phyloP scores from a whole-genome alignment of 2,329 filamentous ascomycete genomes.

The Neofusicoccum ribis region DNA sequence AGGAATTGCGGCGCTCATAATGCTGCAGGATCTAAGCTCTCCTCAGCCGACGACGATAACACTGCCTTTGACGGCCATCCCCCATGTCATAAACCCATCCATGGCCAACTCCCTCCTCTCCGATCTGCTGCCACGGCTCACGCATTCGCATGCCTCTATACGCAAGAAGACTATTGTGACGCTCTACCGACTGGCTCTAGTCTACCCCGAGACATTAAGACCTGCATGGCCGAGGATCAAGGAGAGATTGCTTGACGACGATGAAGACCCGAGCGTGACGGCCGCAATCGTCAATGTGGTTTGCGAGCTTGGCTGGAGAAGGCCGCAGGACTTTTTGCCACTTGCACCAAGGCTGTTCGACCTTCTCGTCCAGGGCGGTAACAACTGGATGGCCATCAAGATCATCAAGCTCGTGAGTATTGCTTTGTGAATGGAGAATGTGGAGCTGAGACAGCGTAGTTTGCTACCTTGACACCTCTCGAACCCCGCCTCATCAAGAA shows the following conservation, averaged over 20 bases:
- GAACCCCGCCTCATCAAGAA: slow-evolving; percentile 92
- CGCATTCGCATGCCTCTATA: slow-evolving; percentile 80
- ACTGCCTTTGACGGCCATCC: slow-evolving; percentile 84
- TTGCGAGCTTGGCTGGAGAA: slow-evolving; percentile 90
- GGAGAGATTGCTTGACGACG: slow-evolving; percentile 84
- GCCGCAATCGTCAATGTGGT: slow-evolving; percentile 96
- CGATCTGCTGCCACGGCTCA: slow-evolving; percentile 82
- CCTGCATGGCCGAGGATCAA: slow-evolving; percentile 98
- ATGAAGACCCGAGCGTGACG: slow-evolving; percentile 89
- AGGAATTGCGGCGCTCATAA: neutral
- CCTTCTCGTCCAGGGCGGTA: slow-evolving; percentile 83
- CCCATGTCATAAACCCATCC: slow-evolving; percentile 89
- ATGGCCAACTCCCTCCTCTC: slow-evolving; percentile 86
- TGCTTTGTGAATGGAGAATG: neutral
- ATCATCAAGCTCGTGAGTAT: slow-evolving; percentile 84
- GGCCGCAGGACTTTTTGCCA: slow-evolving; percentile 90
- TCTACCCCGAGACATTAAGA: slow-evolving; percentile 92
- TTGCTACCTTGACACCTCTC: slow-evolving; percentile 88
- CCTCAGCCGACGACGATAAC: slow-evolving; percentile 75
- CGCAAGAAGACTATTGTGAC: slow-evolving; percentile 97
- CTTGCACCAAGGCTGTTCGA: slow-evolving; percentile 91
- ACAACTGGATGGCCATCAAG: slow-evolving; percentile 99
- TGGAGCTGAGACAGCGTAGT: slow-evolving; percentile 54
- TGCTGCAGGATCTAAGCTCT: slow-evolving; percentile 67
- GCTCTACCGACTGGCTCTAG: slow-evolving; percentile 85